Conservation (phyloP, 441 rosid genomes). For the Gossypium trilobum region DNA sequence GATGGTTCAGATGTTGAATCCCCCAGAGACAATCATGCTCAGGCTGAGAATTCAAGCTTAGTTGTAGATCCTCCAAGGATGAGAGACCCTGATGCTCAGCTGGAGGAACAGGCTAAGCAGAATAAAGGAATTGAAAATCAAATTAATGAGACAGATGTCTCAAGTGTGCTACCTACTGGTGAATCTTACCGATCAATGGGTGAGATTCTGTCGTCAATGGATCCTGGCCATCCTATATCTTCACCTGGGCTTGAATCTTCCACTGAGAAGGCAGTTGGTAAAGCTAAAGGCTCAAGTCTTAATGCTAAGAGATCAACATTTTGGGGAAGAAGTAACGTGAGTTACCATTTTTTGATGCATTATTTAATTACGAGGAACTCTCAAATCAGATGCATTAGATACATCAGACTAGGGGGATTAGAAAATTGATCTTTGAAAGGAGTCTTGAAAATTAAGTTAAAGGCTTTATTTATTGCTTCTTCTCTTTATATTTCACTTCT, state of each 20-base stretch:
- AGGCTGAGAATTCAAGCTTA: conserved; percentile 38
- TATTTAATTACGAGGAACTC: conserved; percentile 13
- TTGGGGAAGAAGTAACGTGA: conserved; percentile 87
- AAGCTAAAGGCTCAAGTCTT: conserved; percentile 48
- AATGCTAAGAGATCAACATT: conserved; percentile 63
- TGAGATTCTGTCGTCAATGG: conserved; percentile 55
- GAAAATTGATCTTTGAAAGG: not conserved
- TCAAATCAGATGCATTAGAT: conserved; percentile 12
- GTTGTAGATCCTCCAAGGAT: conserved; percentile 36
- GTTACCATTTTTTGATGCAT: conserved; percentile 25
- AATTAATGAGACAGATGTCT: conserved; percentile 32
- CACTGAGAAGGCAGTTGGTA: conserved; percentile 51
- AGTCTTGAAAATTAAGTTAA: conserved; percentile 3
- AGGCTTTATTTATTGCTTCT: not conserved
- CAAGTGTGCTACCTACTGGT: conserved; percentile 36
- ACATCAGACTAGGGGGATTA: not conserved
- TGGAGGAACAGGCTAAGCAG: conserved; percentile 49
- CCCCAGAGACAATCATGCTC: conserved; percentile 40
- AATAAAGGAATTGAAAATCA: conserved; percentile 49
- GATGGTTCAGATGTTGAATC: conserved; percentile 76
- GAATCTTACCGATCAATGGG: conserved; percentile 71
- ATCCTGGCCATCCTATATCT: conserved; percentile 47
- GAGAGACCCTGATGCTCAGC: conserved; percentile 37
- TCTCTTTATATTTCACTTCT: not conserved
- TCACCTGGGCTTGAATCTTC: conserved; percentile 51